A percentile compares a stretch with the other conserved stretches of the same genome.
phyloP scores from a whole-genome alignment of 2,329 filamentous ascomycete genomes.

The Ophiostoma fasciatum region DNA sequence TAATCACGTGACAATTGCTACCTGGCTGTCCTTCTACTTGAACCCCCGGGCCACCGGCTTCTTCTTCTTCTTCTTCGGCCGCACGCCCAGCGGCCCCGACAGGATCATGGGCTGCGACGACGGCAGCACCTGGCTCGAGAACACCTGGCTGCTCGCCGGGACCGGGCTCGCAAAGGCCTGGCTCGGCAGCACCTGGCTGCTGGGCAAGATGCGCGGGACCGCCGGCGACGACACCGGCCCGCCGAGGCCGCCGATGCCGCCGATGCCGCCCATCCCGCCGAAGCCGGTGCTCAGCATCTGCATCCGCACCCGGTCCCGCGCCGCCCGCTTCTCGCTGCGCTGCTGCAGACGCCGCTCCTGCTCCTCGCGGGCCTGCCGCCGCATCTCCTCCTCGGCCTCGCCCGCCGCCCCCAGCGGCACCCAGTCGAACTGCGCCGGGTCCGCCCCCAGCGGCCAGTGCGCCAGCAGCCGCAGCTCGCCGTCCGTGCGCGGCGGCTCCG shows the following conservation, averaged over 20 bases:
- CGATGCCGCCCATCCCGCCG: neutral
- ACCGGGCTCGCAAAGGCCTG: neutral
- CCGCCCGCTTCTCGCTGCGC: slow-evolving; percentile 14
- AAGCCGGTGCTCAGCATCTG: slow-evolving; percentile 1
- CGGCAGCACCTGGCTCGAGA: slow-evolving; percentile 2
- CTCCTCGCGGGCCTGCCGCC: slow-evolving; percentile 11
- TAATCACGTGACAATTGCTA: too few relatives aligned
- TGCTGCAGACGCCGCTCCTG: slow-evolving; percentile 14
- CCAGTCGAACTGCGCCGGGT: slow-evolving; percentile 20
- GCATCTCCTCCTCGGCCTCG: slow-evolving; percentile 7
- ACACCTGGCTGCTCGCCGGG: neutral
- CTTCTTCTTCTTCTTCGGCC: slow-evolving; percentile 26
- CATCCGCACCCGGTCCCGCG: slow-evolving; percentile 12
- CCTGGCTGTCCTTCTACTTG: too few relatives aligned
- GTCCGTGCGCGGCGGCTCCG: slow-evolving; percentile 13
- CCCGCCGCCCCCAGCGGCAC: slow-evolving; percentile 7
- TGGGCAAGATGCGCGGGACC: slow-evolving; percentile 5
- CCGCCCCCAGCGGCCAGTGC: slow-evolving; percentile 21
- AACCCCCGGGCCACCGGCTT: slow-evolving; percentile 29
- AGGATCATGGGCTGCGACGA: slow-evolving; percentile 8
- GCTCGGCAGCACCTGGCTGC: slow-evolving; percentile 4
- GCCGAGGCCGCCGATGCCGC: neutral
- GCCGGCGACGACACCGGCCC: slow-evolving; percentile 3
- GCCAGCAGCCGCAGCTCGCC: slow-evolving; percentile 17
- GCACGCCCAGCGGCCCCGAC: slow-evolving; percentile 5